Evolutionary conservation across 257 asterid species (phyloP).

Genomic region (Apocynum venetum): DNA sequence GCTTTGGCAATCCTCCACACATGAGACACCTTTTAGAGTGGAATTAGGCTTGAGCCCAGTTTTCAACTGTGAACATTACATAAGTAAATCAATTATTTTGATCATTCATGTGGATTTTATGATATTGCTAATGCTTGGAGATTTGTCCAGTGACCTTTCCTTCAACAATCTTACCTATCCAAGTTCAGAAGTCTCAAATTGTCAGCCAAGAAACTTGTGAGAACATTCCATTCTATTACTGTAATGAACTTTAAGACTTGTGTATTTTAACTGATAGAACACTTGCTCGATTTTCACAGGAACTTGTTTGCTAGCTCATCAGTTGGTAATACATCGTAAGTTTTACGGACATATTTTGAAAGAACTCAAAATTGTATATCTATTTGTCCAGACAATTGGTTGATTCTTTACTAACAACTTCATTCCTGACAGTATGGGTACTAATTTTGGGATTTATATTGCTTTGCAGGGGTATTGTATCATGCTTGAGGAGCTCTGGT

Average conservation of each 20-base stretch:
- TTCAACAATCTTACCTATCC: conserved; percentile 52
- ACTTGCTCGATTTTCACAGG: conserved; percentile 26
- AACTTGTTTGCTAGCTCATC: conserved; percentile 62
- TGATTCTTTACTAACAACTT: neutral
- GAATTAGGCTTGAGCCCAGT: too few relatives aligned
- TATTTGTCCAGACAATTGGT: neutral
- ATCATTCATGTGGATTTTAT: neutral
- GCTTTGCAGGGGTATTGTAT: conserved; percentile 39
- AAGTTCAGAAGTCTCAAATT: conserved; percentile 18
- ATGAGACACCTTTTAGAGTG: too few relatives aligned
- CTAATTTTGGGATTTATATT: conserved; percentile 9
- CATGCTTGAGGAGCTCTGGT: conserved; percentile 38
- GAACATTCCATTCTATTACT: conserved; percentile 3
- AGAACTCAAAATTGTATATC: neutral
- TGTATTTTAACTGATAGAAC: conserved; percentile 15
- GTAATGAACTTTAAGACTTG: neutral
- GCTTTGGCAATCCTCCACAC: too few relatives aligned
- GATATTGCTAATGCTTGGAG: neutral
- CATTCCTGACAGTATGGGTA: conserved; percentile 14
- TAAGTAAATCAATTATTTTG: neutral
- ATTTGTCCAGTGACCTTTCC: conserved; percentile 55
- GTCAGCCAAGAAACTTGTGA: conserved; percentile 26
- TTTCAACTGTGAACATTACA: too few relatives aligned
- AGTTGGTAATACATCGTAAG: conserved; percentile 49
- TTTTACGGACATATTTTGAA: conserved; percentile 10